These are phyloP conservation scores for Scytalidium sp. DNA, from an alignment of 2,329 filamentous ascomycete species.

Conservation along the genomic window DNA sequence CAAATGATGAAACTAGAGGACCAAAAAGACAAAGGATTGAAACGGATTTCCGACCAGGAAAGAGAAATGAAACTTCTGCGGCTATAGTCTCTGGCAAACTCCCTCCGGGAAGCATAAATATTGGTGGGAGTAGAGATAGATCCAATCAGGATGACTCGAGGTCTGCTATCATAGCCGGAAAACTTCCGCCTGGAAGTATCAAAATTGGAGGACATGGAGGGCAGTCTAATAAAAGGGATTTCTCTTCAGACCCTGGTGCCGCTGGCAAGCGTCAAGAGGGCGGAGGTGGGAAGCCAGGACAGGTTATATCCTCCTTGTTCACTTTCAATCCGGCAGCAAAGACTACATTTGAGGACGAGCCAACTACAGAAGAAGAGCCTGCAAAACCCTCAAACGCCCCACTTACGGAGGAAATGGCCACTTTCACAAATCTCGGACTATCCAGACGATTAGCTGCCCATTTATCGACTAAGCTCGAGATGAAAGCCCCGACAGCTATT, in stretches of 20 bases:
- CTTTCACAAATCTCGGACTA: slow-evolving; percentile 82
- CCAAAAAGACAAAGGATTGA: slow-evolving; percentile 44
- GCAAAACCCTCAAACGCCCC: slow-evolving; percentile 87
- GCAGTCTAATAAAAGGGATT: background rate
- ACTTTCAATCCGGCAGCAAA: slow-evolving; percentile 79
- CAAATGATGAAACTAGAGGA: slow-evolving; percentile 17
- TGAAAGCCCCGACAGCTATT: slow-evolving; percentile 91
- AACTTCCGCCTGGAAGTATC: slow-evolving; percentile 34
- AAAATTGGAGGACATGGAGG: slow-evolving; percentile 20
- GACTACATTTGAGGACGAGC: slow-evolving; percentile 53
- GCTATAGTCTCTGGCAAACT: slow-evolving; percentile 29
- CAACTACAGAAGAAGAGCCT: slow-evolving; percentile 46
- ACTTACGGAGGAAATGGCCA: slow-evolving; percentile 76
- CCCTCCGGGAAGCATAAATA: slow-evolving; percentile 29
- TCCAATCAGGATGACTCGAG: slow-evolving; percentile 12
- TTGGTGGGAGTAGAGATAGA: slow-evolving; percentile 15
- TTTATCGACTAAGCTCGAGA: slow-evolving; percentile 76
- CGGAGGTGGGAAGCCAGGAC: slow-evolving; percentile 40
- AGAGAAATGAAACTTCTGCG: slow-evolving; percentile 14
- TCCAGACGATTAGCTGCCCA: slow-evolving; percentile 79
- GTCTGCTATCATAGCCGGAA: slow-evolving; percentile 28
- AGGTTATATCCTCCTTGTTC: slow-evolving; percentile 88
- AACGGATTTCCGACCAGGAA: slow-evolving; percentile 10
- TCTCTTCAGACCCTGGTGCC: slow-evolving; percentile 21
- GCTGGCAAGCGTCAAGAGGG: slow-evolving; percentile 25